Percentiles rank a stretch among this genome's conserved stretches.
Evolutionary conservation across 2,329 filamentous ascomycete species (phyloP).

Genomic region (Lasiodiplodia hormozganensis): DNA sequence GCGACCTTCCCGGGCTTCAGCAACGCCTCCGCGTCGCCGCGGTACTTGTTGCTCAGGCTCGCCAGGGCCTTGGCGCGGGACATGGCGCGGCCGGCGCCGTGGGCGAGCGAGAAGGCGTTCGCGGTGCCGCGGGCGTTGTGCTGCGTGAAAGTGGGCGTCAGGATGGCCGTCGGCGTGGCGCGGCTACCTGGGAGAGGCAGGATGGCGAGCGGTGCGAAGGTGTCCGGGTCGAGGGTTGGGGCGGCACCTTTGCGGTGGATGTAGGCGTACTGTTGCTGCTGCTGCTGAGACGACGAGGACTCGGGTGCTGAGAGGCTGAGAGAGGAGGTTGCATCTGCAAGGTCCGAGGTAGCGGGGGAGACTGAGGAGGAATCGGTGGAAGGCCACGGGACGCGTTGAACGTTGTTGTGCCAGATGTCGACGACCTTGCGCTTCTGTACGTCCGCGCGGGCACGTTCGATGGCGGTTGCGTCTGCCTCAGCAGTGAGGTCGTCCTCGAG

Average conservation of each 20-base stretch:
- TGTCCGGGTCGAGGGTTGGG: constrained; percentile 38
- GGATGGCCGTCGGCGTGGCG: constrained; percentile 47
- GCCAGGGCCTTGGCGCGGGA: constrained; percentile 45
- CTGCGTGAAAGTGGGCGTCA: constrained; percentile 41
- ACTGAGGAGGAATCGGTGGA: constrained; percentile 23
- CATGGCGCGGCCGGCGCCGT: constrained; percentile 48
- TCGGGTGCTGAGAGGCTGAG: not conserved
- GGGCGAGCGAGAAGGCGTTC: constrained; percentile 47
- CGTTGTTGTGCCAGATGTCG: constrained; percentile 49
- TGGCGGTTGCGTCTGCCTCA: not conserved
- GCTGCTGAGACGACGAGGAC: not conserved
- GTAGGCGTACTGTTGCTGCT: constrained; percentile 34
- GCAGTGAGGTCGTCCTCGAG: constrained; percentile 10
- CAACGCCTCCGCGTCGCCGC: constrained; percentile 36
- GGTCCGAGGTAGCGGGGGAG: not conserved
- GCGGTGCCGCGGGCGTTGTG: constrained; percentile 38
- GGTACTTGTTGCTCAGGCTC: constrained; percentile 43
- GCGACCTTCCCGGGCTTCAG: constrained; percentile 34
- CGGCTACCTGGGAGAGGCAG: constrained; percentile 48
- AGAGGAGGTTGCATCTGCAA: not conserved
- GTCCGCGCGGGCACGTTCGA: constrained; percentile 30
- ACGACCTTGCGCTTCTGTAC: constrained; percentile 42
- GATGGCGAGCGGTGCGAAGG: constrained; percentile 37
- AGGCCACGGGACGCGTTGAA: constrained; percentile 43
- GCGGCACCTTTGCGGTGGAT: constrained; percentile 50